These are phyloP conservation scores for Sporobolomyces phaffii DNA, from an alignment of 768 basidiomycete genomes.

Conservation along the genomic window DNA sequence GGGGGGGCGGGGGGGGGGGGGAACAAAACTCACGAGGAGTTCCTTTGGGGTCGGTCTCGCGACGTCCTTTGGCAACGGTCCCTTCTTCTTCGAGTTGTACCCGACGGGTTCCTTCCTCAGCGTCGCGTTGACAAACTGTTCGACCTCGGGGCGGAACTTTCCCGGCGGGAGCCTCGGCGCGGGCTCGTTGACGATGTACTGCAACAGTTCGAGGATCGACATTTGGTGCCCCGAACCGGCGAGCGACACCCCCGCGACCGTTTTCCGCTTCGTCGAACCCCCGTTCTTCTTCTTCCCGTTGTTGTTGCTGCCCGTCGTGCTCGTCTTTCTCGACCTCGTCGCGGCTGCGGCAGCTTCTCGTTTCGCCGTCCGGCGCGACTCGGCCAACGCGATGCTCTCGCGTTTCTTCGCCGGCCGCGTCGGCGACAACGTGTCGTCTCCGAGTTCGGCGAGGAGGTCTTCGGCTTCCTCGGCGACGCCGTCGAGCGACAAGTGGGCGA, in stretches of 20 bases:
- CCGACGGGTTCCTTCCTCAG: constrained; percentile 79
- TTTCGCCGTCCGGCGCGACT: constrained; percentile 28
- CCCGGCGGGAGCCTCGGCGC: constrained; percentile 78
- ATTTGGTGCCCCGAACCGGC: constrained; percentile 96
- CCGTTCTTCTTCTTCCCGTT: too few species aligned
- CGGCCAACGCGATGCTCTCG: constrained; percentile 30
- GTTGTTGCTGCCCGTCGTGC: constrained; percentile 37
- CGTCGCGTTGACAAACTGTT: constrained; percentile 82
- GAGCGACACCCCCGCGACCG: constrained; percentile 81
- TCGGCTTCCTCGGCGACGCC: constrained; percentile 51
- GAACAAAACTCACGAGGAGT: constrained; percentile 40
- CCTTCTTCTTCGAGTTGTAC: constrained; percentile 43
- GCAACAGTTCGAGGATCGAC: constrained; percentile 92
- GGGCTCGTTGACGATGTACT: constrained; percentile 98
- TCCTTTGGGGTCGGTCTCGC: constrained; percentile 50
- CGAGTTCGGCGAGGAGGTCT: constrained; percentile 53
- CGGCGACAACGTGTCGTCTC: constrained; percentile 36
- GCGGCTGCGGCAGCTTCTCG: constrained; percentile 38
- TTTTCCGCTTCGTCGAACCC: constrained; percentile 64
- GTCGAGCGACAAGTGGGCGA: constrained; percentile 43
- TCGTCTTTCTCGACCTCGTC: constrained; percentile 47
- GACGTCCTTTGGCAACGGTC: constrained; percentile 82
- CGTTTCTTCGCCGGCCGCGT: constrained; percentile 33
- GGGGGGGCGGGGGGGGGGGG: neutral
- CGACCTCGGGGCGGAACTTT: constrained; percentile 65